Evolutionary conservation across 2,329 filamentous ascomycete genomes (phyloP).

Genomic region (Cryoendolithus antarcticus): DNA sequence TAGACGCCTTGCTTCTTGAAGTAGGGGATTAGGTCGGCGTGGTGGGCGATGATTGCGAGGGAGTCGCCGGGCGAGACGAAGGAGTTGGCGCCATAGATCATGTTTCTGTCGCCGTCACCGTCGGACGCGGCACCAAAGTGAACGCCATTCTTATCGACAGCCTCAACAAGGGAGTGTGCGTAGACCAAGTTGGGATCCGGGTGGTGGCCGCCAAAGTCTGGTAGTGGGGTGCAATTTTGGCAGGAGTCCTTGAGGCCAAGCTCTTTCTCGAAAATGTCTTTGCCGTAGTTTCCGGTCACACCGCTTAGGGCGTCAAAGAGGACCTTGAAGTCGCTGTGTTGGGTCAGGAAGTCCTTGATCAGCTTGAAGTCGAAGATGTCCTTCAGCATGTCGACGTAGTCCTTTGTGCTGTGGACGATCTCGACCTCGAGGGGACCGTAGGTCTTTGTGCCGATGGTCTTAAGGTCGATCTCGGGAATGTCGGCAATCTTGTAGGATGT

Average conservation of each 20-base stretch:
- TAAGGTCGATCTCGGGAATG: conserved; percentile 75
- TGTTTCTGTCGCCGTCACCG: conserved; percentile 96
- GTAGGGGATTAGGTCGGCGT: conserved; percentile 92
- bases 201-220: conserved; percentile 94
- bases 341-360: conserved; percentile 84
- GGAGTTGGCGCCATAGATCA: conserved; percentile 96
- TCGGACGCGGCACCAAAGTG: conserved; percentile 96
- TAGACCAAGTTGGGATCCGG: conserved; percentile 97
- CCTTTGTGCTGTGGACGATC: conserved; percentile 81
- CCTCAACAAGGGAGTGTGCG: conserved; percentile 85
- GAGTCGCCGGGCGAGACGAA: conserved; percentile 97
- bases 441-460: conserved; percentile 67
- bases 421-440: conserved; percentile 87
- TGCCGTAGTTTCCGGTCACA: conserved; percentile 90
- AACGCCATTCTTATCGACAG: conserved; percentile 79
- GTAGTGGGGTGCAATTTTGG: conserved; percentile 84
- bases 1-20: conserved; percentile 97
- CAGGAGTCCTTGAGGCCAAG: conserved; percentile 70
- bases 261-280: conserved; percentile 89
- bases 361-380: conserved; percentile 96
- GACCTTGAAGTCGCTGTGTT: conserved; percentile 86
- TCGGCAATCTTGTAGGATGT: conserved; percentile 85
- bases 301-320: conserved; percentile 90
- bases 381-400: conserved; percentile 93
- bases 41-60: conserved; percentile 93